phyloP scores from a whole-genome alignment of 768 basidiomycete genomes.

The Tephrocybe sp. region DNA sequence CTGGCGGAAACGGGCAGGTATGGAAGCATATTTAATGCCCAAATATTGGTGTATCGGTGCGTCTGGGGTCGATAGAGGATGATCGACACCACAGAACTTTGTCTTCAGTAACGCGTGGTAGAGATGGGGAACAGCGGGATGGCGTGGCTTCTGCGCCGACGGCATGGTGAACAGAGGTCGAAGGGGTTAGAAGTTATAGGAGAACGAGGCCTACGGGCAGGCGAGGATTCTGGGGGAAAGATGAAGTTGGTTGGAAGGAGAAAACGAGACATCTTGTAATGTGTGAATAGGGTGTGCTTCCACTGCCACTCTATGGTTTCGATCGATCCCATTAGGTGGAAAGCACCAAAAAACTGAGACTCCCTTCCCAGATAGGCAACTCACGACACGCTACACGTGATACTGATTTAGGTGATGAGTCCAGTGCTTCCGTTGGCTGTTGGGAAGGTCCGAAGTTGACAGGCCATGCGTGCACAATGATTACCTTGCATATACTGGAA shows the following conservation, averaged over 20 bases:
- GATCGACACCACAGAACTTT: constrained; percentile 64
- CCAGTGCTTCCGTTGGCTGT: not conserved
- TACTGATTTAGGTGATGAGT: constrained; percentile 11
- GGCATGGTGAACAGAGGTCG: constrained; percentile 23
- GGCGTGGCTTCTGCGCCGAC: constrained; percentile 19
- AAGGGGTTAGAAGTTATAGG: not conserved
- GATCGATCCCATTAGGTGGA: constrained; percentile 33
- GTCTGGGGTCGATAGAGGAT: constrained; percentile 54
- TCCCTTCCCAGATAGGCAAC: constrained; percentile 20
- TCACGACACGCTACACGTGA: constrained; percentile 17
- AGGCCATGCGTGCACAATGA: not conserved
- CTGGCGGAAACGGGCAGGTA: constrained; percentile 75
- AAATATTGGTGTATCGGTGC: constrained; percentile 65
- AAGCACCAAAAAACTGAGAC: constrained; percentile 16
- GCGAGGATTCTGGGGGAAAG: constrained; percentile 6
- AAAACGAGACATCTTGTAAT: constrained; percentile 19
- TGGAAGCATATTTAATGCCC: constrained; percentile 74
- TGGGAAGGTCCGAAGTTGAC: constrained; percentile 5
- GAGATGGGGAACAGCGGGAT: constrained; percentile 29
- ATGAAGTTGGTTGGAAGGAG: constrained; percentile 12
- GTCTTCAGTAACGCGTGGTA: constrained; percentile 57
- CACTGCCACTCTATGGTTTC: constrained; percentile 21
- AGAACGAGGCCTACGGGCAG: constrained; percentile 11
- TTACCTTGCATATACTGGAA: not conserved
- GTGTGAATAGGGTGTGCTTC: constrained; percentile 17